Percentiles rank a stretch among this genome's conserved stretches.
phyloP scores from a whole-genome alignment of 331 rosid genomes.

The Dryas integrifolia region DNA sequence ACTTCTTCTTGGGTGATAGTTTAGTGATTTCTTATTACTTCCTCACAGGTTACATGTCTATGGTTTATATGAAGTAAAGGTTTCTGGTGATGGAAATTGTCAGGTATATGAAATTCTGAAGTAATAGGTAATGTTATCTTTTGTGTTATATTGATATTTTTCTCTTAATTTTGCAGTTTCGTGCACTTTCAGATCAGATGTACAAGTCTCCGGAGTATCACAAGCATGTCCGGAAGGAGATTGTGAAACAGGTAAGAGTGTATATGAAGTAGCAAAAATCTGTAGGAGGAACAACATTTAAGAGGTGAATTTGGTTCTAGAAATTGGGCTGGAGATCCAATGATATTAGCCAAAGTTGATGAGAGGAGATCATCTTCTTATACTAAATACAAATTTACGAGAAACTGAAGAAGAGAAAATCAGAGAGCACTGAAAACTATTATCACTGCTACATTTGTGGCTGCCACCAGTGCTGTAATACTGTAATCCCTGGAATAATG shows the following conservation, averaged over 20 bases:
- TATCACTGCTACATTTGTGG: background rate
- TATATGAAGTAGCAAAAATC: constrained; percentile 4
- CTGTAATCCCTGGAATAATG: background rate
- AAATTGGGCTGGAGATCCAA: background rate
- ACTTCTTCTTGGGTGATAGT: background rate
- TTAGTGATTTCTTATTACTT: constrained; percentile 12
- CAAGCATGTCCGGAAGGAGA: constrained; percentile 71
- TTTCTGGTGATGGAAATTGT: constrained; percentile 94
- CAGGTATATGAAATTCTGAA: constrained; percentile 51
- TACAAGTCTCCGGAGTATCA: constrained; percentile 78
- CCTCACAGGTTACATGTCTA: constrained; percentile 57
- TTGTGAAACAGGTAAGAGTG: constrained; percentile 63
- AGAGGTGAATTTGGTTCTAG: background rate
- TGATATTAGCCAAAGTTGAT: background rate
- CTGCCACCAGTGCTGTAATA: background rate
- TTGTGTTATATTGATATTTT: constrained; percentile 25
- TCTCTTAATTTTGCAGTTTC: constrained; percentile 51
- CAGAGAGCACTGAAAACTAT: background rate
- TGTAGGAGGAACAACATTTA: constrained; percentile 8
- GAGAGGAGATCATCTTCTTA: background rate
- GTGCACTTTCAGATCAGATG: constrained; percentile 80
- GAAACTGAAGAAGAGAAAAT: background rate
- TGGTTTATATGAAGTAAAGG: constrained; percentile 79
- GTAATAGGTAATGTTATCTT: constrained; percentile 10
- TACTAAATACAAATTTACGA: background rate